Conservation (phyloP, 192 early-diverging fungal genomes). For the Lobosporangium transversale region DNA sequence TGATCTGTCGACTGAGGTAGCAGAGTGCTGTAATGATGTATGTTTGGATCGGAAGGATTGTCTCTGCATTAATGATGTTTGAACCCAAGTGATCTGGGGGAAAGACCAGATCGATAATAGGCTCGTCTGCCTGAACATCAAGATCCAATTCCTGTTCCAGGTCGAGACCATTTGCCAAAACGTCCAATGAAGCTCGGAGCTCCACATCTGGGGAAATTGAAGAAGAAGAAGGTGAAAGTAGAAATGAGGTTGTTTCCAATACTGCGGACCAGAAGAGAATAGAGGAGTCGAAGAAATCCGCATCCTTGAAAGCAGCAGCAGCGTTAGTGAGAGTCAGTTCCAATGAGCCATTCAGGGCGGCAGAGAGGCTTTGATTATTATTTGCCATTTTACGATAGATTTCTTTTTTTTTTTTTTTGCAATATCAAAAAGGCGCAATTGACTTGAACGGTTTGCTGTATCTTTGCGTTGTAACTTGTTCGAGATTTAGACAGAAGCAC, state of each 20-base stretch:
- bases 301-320: slow-evolving; percentile 50
- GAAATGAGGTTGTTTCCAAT: too few species aligned
- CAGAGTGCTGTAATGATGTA: slow-evolving; percentile 43
- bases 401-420: too few species aligned
- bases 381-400: neutral
- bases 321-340: slow-evolving; percentile 36
- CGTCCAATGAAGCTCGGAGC: too few species aligned
- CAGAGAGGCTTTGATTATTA: neutral
- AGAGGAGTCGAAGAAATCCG: slow-evolving; percentile 45
- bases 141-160: slow-evolving; percentile 43
- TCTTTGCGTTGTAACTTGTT: too few species aligned
- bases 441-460: too few species aligned
- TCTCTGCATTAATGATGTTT: slow-evolving; percentile 4
- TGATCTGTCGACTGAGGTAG: slow-evolving; percentile 44
- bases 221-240: neutral
- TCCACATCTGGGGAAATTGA: too few species aligned
- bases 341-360: neutral
- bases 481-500: too few species aligned
- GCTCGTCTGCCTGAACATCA: slow-evolving; percentile 39
- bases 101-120: slow-evolving; percentile 48
- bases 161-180: slow-evolving; percentile 16
- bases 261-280: slow-evolving; percentile 45
- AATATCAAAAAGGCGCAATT: too few species aligned
- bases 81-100: neutral
- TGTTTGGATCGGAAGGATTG: slow-evolving; percentile 23